These are phyloP conservation scores for Fusarium pseudocircinatum DNA, from an alignment of 2,329 filamentous ascomycete genomes.

Conservation along the genomic window DNA sequence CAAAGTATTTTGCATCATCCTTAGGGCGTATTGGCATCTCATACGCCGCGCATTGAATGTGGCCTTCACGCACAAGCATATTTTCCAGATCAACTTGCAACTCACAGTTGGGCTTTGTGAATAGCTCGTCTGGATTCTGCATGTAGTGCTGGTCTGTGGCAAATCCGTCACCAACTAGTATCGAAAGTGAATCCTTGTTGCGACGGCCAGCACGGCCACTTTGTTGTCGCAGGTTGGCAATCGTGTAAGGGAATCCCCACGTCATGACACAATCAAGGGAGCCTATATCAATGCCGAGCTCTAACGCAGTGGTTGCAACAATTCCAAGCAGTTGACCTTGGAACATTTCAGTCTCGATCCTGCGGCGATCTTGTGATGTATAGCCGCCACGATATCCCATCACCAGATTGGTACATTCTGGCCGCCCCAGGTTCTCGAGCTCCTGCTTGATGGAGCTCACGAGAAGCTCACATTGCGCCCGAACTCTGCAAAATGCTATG, in stretches of 20 bases:
- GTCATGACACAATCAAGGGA: constrained; percentile 93
- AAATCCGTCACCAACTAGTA: constrained; percentile 89
- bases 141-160: constrained; percentile 96
- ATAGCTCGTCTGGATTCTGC: constrained; percentile 93
- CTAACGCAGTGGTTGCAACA: constrained; percentile 90
- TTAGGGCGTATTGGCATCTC: constrained; percentile 90
- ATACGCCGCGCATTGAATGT: constrained; percentile 93
- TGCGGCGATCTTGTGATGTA: constrained; percentile 86
- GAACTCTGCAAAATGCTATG: constrained; percentile 90
- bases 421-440: constrained; percentile 74
- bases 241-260: constrained; percentile 94
- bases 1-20: constrained; percentile 83
- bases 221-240: constrained; percentile 93
- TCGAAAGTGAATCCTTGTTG: constrained; percentile 91
- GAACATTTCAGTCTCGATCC: constrained; percentile 96
- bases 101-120: constrained; percentile 89
- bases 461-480: constrained; percentile 88
- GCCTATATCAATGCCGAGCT: constrained; percentile 95
- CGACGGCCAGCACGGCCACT: constrained; percentile 90
- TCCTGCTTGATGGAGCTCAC: constrained; percentile 83
- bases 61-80: constrained; percentile 89
- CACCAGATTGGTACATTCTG: constrained; percentile 80
- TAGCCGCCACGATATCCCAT: constrained; percentile 98
- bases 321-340: constrained; percentile 93
- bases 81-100: constrained; percentile 93